These are phyloP conservation scores for Russula dissimulans DNA, from an alignment of 768 basidiomycete genomes.

Conservation along the genomic window DNA sequence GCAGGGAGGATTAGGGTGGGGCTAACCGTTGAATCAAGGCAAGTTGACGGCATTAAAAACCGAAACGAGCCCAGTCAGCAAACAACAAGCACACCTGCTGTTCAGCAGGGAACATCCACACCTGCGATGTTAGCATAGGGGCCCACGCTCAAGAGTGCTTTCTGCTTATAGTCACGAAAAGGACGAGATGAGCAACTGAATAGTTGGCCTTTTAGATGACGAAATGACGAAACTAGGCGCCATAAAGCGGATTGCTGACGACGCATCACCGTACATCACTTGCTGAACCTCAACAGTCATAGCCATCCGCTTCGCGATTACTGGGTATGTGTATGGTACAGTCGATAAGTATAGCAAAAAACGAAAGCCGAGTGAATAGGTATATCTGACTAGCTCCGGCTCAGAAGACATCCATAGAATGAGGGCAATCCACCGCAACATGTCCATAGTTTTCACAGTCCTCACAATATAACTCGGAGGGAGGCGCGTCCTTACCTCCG, in stretches of 20 bases:
- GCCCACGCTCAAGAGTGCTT: not conserved
- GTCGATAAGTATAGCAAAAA: constrained; percentile 1
- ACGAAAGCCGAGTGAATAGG: not conserved
- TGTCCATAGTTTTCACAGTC: constrained; percentile 83
- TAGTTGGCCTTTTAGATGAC: no score
- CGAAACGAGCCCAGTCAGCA: constrained; percentile 6
- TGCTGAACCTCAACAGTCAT: no score
- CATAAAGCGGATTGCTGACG: not conserved
- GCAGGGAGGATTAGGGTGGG: constrained; percentile 62
- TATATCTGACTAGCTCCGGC: not conserved
- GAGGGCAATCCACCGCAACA: constrained; percentile 66
- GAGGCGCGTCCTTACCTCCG: constrained; percentile 18
- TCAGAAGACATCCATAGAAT: constrained; percentile 75
- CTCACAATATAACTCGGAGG: constrained; percentile 46
- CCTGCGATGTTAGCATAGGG: constrained; percentile 4
- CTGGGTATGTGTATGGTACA: not conserved
- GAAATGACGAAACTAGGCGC: no score
- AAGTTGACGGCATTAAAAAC: not conserved
- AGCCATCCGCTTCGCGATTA: not conserved
- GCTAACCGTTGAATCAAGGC: constrained; percentile 33
- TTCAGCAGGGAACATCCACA: not conserved
- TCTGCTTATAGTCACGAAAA: no score
- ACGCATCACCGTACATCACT: no score
- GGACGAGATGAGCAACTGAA: no score
- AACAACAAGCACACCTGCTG: not conserved